Conservation (phyloP, 2,329 filamentous ascomycete species). For the Ophiostoma angusticollis region DNA sequence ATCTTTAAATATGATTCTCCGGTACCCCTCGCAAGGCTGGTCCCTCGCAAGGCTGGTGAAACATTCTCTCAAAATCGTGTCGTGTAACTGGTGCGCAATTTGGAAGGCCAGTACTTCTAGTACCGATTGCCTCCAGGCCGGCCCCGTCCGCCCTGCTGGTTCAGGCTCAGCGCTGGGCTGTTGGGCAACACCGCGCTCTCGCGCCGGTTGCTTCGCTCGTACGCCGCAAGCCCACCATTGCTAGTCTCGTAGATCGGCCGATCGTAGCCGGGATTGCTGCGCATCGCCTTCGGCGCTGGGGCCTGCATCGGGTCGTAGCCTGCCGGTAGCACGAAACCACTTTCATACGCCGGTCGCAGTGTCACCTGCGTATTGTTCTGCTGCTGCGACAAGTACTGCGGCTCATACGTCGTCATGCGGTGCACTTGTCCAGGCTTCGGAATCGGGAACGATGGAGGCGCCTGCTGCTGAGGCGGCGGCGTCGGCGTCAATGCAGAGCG, state of each 20-base stretch:
- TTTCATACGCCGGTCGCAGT: conserved; percentile 33
- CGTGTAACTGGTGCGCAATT: conserved; percentile 8
- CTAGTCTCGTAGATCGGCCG: conserved; percentile 22
- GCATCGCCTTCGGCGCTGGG: conserved; percentile 16
- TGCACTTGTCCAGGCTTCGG: conserved; percentile 8
- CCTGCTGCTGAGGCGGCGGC: conserved; percentile 24
- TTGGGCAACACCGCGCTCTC: conserved; percentile 46
- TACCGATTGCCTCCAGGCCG: conserved; percentile 41
- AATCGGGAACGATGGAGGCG: conserved; percentile 5
- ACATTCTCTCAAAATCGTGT: conserved; percentile 11
- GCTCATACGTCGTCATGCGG: conserved; percentile 30
- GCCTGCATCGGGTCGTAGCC: conserved; percentile 25
- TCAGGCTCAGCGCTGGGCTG: conserved; percentile 30
- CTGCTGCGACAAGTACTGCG: conserved; percentile 28
- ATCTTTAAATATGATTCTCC: too few relatives aligned
- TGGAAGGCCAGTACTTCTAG: conserved; percentile 18
- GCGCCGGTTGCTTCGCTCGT: conserved; percentile 31
- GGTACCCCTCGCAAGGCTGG: too few relatives aligned
- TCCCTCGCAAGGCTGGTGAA: too few relatives aligned
- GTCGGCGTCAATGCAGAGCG: conserved; percentile 27
- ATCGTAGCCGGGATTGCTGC: conserved; percentile 25
- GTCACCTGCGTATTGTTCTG: conserved; percentile 18
- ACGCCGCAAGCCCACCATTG: conserved; percentile 18
- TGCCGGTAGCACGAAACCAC: conserved; percentile 23
- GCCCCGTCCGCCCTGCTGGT: conserved; percentile 33